Conservation (phyloP, 192 early-diverging fungal genomes). For the Funneliformis geosporum region DNA sequence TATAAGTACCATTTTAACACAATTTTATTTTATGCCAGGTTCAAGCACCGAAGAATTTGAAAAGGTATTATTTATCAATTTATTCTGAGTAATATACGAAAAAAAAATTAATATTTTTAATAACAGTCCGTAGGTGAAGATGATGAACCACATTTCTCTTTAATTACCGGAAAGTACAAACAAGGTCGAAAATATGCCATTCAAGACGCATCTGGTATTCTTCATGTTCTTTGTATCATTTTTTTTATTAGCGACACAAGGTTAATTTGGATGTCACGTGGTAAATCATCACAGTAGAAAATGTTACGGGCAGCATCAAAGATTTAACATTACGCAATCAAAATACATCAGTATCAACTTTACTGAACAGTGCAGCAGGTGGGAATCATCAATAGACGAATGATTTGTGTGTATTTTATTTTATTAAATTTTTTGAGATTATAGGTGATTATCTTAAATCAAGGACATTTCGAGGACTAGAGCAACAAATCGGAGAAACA, state of each 20-base stretch:
- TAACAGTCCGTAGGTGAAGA: conserved; percentile 35
- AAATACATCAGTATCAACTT: conserved; percentile 53
- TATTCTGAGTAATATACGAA: neutral
- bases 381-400: neutral
- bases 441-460: conserved; percentile 68
- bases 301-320: conserved; percentile 1
- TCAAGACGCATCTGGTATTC: conserved; percentile 39
- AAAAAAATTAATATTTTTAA: neutral
- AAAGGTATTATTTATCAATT: conserved; percentile 5
- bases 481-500: conserved; percentile 66
- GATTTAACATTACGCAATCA: conserved; percentile 61
- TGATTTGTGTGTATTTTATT: neutral
- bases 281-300: neutral
- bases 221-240: conserved; percentile 1
- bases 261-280: too few species aligned
- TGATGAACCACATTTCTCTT: conserved; percentile 88
- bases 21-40: conserved; percentile 25
- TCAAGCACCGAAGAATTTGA: conserved; percentile 38
- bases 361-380: conserved; percentile 62
- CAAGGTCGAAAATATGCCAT: conserved; percentile 50
- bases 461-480: conserved; percentile 81
- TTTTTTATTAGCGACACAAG: neutral
- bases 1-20: neutral
- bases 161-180: conserved; percentile 83
- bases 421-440: neutral